Conservation (phyloP, 306 rosid genomes). For the Cicer arietinum region DNA sequence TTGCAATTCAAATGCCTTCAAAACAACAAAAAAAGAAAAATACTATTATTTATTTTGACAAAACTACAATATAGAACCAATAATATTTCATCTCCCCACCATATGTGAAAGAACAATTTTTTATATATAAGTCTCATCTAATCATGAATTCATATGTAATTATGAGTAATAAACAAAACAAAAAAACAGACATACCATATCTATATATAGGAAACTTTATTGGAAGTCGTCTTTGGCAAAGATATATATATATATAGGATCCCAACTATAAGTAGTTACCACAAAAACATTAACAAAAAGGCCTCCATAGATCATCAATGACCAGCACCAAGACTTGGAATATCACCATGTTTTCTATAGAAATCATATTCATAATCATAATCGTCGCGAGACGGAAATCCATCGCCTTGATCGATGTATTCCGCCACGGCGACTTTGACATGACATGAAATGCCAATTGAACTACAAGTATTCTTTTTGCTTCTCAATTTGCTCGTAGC, state of each 20-base stretch:
- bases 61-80: conserved; percentile 38
- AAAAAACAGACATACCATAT: conserved; percentile 28
- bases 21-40: too few relatives aligned
- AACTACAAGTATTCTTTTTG: conserved; percentile 33
- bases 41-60: conserved; percentile 26
- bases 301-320: conserved; percentile 55
- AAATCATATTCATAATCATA: conserved; percentile 65
- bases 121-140: conserved; percentile 6
- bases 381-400: neutral
- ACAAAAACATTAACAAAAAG: conserved; percentile 13
- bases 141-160: conserved; percentile 30
- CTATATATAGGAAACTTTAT: conserved; percentile 33
- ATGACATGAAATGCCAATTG: conserved; percentile 36
- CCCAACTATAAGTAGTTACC: neutral
- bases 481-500: conserved; percentile 44
- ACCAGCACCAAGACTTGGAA: conserved; percentile 95
- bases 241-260: neutral
- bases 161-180: conserved; percentile 27
- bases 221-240: conserved; percentile 17
- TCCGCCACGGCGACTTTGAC: conserved; percentile 39
- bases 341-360: conserved; percentile 80
- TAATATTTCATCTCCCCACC: conserved; percentile 14
- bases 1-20: neutral
- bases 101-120: conserved; percentile 35
- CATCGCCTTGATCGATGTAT: neutral